A percentile compares a stretch with the other conserved stretches of the same genome.
phyloP scores from a whole-genome alignment of 257 asterid genomes.

The Anisodus tanguticus region DNA sequence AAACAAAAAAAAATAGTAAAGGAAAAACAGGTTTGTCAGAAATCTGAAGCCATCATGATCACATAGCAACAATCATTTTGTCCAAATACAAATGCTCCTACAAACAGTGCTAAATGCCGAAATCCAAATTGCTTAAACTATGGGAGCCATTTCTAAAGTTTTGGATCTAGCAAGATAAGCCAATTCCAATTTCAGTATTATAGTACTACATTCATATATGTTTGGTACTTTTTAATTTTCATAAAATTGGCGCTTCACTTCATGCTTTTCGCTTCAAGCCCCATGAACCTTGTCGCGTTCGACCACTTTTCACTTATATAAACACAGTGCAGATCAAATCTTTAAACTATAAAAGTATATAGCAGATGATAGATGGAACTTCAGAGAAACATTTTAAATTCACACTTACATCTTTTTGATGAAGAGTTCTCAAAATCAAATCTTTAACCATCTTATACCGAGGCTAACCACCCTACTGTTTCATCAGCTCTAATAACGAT shows the following conservation, averaged over 20 bases:
- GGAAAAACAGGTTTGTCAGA: too few species aligned
- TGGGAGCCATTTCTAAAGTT: background rate
- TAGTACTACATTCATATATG: background rate
- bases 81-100: conserved; percentile 6
- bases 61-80: background rate
- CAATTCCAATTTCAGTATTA: background rate
- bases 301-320: background rate
- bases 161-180: background rate
- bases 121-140: background rate
- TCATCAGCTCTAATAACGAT: conserved; percentile 9
- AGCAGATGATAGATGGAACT: background rate
- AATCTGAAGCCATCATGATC: too few species aligned
- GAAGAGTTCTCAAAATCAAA: background rate
- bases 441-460: background rate
- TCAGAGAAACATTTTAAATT: background rate
- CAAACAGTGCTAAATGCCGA: background rate
- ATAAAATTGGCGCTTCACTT: background rate
- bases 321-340: background rate
- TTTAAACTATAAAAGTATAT: background rate
- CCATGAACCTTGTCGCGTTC: background rate
- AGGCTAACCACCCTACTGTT: background rate
- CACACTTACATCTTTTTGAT: background rate
- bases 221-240: background rate
- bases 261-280: background rate
- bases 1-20: background rate